phyloP scores from a whole-genome alignment of 257 asterid species.

The Capsicum pubescens region DNA sequence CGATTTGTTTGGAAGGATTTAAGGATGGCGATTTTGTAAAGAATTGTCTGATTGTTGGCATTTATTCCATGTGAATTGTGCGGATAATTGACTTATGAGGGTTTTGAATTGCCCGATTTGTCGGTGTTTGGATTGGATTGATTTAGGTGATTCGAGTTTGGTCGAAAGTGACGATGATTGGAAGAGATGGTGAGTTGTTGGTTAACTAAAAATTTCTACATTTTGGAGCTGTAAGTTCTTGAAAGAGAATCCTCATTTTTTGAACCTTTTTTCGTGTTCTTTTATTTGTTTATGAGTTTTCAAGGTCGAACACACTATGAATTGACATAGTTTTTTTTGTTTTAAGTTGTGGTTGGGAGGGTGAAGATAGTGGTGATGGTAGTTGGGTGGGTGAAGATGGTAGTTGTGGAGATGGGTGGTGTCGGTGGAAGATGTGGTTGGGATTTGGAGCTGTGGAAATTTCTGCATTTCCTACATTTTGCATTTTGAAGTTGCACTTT shows the following conservation, averaged over 20 bases:
- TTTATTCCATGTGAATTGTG: conserved; percentile 70
- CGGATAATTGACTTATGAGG: conserved; percentile 76
- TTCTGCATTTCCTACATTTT: no score
- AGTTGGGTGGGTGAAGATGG: no score
- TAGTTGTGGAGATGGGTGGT: no score
- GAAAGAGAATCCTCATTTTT: no score
- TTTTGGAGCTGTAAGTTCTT: conserved; percentile 22
- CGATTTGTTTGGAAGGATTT: conserved; percentile 79
- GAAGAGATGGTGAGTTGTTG: conserved; percentile 68
- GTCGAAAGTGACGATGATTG: conserved; percentile 52
- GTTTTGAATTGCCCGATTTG: conserved; percentile 84
- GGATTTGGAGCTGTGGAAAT: no score
- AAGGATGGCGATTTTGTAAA: conserved; percentile 65
- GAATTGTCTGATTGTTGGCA: conserved; percentile 71
- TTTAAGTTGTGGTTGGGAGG: no score
- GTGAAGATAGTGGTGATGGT: no score
- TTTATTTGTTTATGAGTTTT: neutral
- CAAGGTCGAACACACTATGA: no score
- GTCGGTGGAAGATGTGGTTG: no score
- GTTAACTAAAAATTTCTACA: conserved; percentile 13
- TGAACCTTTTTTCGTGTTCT: no score
- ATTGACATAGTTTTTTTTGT: no score
- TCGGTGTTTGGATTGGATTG: conserved; percentile 40
- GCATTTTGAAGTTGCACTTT: no score
- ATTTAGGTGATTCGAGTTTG: neutral